Evolutionary conservation across 1,139 yeast species (phyloP), one percentile per base, ranked within the genome.

Genomic region (Blastobotrys capitulatus): DNA sequence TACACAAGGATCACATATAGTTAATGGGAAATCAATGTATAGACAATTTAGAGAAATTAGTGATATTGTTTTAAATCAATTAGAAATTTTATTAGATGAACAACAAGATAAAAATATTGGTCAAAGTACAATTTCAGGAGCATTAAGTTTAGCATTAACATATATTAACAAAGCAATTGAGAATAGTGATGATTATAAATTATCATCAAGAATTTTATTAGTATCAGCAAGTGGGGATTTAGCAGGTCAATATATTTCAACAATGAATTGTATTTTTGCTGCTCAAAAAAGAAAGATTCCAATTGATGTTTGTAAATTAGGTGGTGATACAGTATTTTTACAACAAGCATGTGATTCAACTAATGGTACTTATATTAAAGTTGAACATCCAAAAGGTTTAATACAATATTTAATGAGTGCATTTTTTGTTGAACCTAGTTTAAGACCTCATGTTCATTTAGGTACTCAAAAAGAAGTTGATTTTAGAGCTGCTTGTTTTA

Each of bases 261-360:
- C 89, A 44, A 94, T 94, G 98, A 94, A 94, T 67, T 78, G 94
- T 57, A 90, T 92, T 40, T 94, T 94, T 69, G 94, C 97, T 0
- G 96, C 98, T 0, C 97, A 92, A 59, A 89, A 89, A 66, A 79
- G 60, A 58, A 83, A 83, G 60, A 81, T 92, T 12, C 86, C 96
- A 2, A 82, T 92, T 15, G 97, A 94, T 65, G 89, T 90, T 18
- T 90, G 94, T 53, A 89, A 90, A 63, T 71, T 94, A 44, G 92
- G 92, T 1, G 72, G 74, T 15, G 78, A 82, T 56, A 83, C 95
- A 1, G 86, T 95, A 1, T 90, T 89, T 61, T 68, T 94, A 51
- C 98, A 94, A 63, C 98, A 94, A 64, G 97, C 98, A 0, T 79
- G 95, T 0, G 98, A 94, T 69, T 92, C 96, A 13, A 92, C 98